A percentile compares a stretch with the other conserved stretches of the same genome.
phyloP scores from a whole-genome alignment of 805 yeast genomes.

The Barnettozyma botsteinii region DNA sequence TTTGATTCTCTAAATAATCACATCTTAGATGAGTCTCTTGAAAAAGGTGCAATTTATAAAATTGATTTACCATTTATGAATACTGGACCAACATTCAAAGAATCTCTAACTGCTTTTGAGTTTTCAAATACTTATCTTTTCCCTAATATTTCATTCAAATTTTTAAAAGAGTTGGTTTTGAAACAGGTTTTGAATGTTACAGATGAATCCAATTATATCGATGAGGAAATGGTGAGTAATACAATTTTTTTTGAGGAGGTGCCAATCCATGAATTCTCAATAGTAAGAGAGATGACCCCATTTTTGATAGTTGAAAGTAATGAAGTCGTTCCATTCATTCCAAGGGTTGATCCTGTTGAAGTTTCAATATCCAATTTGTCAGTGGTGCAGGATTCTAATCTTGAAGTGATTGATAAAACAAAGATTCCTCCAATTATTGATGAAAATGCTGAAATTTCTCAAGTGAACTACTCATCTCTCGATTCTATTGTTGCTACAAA shows the following conservation, averaged over 20 bases:
- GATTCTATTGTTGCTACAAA: conserved; percentile 4
- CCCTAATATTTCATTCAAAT: not conserved
- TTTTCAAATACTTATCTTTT: not conserved
- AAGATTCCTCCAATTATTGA: not conserved
- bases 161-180: not conserved
- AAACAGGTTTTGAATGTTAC: not conserved
- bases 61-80: conserved; percentile 17
- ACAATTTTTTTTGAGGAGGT: no score
- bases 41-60: conserved; percentile 16
- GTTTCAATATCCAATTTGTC: not conserved
- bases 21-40: conserved; percentile 12
- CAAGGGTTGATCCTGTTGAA: not conserved
- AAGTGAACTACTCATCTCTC: not conserved
- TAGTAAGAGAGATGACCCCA: not conserved
- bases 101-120: conserved; percentile 11
- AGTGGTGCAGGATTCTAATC: not conserved
- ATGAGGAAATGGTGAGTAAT: not conserved
- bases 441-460: not conserved
- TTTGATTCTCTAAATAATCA: conserved; percentile 1
- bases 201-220: not conserved
- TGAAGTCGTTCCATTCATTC: not conserved
- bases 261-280: no score
- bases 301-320: not conserved
- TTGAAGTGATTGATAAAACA: not conserved
- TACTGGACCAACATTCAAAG: conserved; percentile 15